Evolutionary conservation across 2,329 filamentous ascomycete species (phyloP).

Genomic region (Biscogniauxia sp.): DNA sequence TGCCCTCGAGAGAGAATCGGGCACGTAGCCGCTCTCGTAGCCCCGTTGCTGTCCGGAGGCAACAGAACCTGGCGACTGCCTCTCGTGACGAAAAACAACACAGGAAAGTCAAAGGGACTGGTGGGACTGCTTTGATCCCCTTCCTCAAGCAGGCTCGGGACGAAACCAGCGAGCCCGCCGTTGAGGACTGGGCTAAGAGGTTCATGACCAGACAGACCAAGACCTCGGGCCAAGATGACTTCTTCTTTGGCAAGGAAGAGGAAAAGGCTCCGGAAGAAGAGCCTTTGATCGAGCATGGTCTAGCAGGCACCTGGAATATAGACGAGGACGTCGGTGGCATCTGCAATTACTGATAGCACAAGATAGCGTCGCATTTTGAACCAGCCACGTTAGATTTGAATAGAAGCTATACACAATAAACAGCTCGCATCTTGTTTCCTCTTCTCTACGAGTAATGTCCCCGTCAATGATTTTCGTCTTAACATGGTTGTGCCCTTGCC

Average conservation of each 20-base stretch:
- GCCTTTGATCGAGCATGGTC: constrained; percentile 46
- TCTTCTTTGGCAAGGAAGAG: constrained; percentile 55
- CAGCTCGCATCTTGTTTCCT: too few relatives aligned
- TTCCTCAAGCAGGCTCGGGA: constrained; percentile 96
- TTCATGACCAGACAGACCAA: constrained; percentile 55
- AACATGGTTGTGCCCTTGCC: neutral
- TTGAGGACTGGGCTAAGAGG: constrained; percentile 60
- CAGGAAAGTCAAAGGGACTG: constrained; percentile 77
- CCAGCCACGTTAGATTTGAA: neutral
- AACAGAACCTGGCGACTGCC: constrained; percentile 60
- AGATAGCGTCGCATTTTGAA: neutral
- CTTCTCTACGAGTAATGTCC: too few relatives aligned
- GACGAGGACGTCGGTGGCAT: constrained; percentile 73
- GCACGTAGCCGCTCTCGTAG: constrained; percentile 60
- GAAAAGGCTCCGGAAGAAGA: constrained; percentile 31
- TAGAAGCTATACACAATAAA: too few relatives aligned
- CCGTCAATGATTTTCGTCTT: too few relatives aligned
- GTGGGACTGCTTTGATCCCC: constrained; percentile 88
- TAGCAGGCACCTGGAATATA: constrained; percentile 86
- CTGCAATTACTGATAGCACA: constrained; percentile 45
- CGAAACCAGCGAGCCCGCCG: constrained; percentile 89
- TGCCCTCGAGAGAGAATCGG: constrained; percentile 75
- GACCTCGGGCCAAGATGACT: constrained; percentile 51
- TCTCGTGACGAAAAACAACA: constrained; percentile 47
- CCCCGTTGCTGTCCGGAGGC: constrained; percentile 48